A percentile compares a stretch with the other conserved stretches of the same genome.
These are phyloP conservation scores for Podospora pseudocomata DNA, from an alignment of 495 filamentous ascomycete genomes.

Conservation along the genomic window DNA sequence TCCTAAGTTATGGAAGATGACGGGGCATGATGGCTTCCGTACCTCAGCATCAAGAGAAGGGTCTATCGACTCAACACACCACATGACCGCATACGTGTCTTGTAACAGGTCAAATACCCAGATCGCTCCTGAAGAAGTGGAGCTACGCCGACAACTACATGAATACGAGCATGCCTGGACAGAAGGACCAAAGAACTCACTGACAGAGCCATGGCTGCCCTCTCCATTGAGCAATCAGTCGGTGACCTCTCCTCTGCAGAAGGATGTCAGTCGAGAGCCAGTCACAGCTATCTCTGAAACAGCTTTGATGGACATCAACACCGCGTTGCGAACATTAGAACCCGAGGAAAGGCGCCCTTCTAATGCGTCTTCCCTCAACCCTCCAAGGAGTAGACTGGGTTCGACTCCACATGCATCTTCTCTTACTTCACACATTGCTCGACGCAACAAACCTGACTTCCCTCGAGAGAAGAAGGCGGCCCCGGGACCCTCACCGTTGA, in stretches of 20 bases:
- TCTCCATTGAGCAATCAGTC: not conserved
- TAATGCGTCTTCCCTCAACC: not conserved
- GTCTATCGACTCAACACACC: not conserved
- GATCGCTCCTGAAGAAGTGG: not conserved
- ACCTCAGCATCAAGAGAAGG: not conserved
- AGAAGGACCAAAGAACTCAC: not conserved
- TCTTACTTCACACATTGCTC: not conserved
- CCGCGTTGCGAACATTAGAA: not conserved
- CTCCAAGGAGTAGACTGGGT: not conserved
- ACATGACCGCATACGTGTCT: not conserved
- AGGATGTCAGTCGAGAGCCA: not conserved
- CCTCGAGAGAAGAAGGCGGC: not conserved
- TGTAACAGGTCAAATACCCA: not conserved
- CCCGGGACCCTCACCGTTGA: not conserved
- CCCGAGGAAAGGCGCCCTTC: not conserved
- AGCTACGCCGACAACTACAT: not conserved
- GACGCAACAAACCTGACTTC: not conserved
- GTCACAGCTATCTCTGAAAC: not conserved
- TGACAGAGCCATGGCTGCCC: not conserved
- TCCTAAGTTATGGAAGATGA: not conserved
- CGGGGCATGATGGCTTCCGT: not conserved
- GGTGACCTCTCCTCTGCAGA: not conserved
- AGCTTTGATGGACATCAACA: not conserved
- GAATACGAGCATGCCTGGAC: not conserved
- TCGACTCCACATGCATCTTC: not conserved